These are phyloP conservation scores for Athelia sp. DNA, from an alignment of 1,284 basidiomycete genomes.

Conservation along the genomic window DNA sequence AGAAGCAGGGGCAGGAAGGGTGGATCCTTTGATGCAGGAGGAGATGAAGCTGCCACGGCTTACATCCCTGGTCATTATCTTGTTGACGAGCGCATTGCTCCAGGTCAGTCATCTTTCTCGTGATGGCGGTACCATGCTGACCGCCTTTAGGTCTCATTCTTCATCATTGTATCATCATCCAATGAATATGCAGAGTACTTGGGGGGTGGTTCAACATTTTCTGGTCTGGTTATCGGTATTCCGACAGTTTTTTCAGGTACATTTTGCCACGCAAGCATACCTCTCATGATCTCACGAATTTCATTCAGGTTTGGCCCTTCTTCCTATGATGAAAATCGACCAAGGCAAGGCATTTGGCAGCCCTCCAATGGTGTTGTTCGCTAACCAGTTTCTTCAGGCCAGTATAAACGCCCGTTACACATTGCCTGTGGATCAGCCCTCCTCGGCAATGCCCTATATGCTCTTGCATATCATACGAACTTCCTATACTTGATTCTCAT, in stretches of 20 bases:
- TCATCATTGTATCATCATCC: conserved; percentile 63
- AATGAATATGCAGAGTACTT: conserved; percentile 57
- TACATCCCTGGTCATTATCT: conserved; percentile 36
- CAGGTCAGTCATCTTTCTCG: conserved; percentile 29
- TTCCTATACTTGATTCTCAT: conserved; percentile 46
- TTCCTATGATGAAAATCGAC: conserved; percentile 55
- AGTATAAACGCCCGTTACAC: conserved; percentile 43
- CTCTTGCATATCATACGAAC: conserved; percentile 37
- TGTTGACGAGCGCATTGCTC: conserved; percentile 36
- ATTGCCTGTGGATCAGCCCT: conserved; percentile 37
- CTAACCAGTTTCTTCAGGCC: conserved; percentile 29
- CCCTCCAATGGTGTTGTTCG: neutral
- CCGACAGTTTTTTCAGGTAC: conserved; percentile 14
- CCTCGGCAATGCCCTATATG: conserved; percentile 39
- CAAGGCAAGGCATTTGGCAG: conserved; percentile 33
- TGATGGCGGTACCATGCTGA: neutral
- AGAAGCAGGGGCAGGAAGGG: too few species aligned
- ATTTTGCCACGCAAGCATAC: neutral
- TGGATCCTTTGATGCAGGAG: too few species aligned
- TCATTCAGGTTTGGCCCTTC: conserved; percentile 41
- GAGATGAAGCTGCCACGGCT: conserved; percentile 44
- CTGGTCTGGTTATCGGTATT: conserved; percentile 68
- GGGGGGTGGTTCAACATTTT: conserved; percentile 61
- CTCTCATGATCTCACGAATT: too few species aligned
- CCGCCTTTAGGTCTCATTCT: conserved; percentile 51